phyloP scores from a whole-genome alignment of 2,329 filamentous ascomycete species.

The Sporothrix euskadiensis region DNA sequence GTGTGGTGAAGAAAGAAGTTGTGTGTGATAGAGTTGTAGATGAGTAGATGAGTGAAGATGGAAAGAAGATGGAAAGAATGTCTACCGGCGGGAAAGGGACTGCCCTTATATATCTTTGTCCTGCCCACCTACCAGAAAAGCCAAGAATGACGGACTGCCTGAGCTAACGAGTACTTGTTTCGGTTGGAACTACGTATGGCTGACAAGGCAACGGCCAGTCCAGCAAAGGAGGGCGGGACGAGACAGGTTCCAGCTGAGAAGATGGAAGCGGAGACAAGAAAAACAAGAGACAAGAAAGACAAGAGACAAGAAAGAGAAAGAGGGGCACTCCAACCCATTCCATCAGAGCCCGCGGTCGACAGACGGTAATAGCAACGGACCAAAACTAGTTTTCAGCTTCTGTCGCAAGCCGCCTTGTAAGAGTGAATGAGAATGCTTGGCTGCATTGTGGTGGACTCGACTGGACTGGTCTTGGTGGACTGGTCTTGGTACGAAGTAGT shows the following conservation, averaged over 20 bases:
- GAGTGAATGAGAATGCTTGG: neutral
- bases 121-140: too few species aligned
- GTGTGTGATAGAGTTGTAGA: neutral
- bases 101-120: too few species aligned
- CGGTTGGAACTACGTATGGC: too few species aligned
- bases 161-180: too few species aligned
- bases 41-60: neutral
- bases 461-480: neutral
- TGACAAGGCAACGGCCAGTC: neutral
- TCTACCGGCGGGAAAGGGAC: too few species aligned
- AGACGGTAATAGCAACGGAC: neutral
- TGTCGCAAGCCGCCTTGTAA: neutral
- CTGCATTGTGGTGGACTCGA: neutral
- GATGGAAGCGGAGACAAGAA: neutral
- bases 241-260: neutral
- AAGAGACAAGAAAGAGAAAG: neutral
- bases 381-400: neutral
- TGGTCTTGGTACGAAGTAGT: neutral
- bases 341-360: neutral
- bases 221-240: neutral
- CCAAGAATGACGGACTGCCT: too few species aligned
- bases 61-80: neutral
- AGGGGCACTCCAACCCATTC: neutral
- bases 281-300: neutral
- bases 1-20: neutral